A percentile compares a stretch with the other conserved stretches of the same genome.
These are phyloP conservation scores for Phytopythium boreale DNA, from an alignment of 352 stramenopile genomes.

Conservation along the genomic window DNA sequence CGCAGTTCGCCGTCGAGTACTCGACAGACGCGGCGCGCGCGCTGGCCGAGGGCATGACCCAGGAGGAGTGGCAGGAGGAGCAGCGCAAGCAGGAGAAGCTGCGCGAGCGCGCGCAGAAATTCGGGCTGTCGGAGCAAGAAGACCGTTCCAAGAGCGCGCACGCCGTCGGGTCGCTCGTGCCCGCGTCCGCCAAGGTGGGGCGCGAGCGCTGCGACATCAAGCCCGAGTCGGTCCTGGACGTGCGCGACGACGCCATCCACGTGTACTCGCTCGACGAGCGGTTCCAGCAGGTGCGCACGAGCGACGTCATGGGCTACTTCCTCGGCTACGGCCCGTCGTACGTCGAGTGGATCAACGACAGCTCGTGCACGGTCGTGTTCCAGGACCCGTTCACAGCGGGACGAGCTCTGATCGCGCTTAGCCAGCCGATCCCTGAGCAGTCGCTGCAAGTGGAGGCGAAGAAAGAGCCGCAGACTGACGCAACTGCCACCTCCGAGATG, in stretches of 20 bases:
- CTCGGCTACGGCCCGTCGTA: conserved; percentile 76
- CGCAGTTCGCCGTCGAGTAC: conserved; percentile 68
- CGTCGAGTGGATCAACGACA: conserved; percentile 88
- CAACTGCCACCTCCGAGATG: conserved; percentile 3
- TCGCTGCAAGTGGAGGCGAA: conserved; percentile 23
- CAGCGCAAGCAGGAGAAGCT: conserved; percentile 62
- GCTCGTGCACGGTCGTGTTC: conserved; percentile 80
- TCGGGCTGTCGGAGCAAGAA: conserved; percentile 49
- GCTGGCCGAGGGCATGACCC: conserved; percentile 57
- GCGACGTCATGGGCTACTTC: conserved; percentile 79
- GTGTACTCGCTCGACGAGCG: conserved; percentile 80
- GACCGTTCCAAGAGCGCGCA: conserved; percentile 23
- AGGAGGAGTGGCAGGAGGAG: conserved; percentile 66
- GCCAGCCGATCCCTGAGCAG: conserved; percentile 47
- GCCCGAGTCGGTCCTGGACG: conserved; percentile 28
- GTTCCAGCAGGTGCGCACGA: conserved; percentile 80
- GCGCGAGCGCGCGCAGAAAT: conserved; percentile 67
- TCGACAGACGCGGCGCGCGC: conserved; percentile 58
- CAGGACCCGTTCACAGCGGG: conserved; percentile 68
- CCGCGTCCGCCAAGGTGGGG: conserved; percentile 51
- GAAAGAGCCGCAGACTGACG: conserved; percentile 10
- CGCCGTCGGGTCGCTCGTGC: conserved; percentile 21
- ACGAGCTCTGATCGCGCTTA: conserved; percentile 57
- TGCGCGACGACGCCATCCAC: conserved; percentile 71
- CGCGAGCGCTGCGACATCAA: conserved; percentile 61